phyloP scores from a whole-genome alignment of 169 alveolate species.

The Cryptosporidium ryanae region DNA sequence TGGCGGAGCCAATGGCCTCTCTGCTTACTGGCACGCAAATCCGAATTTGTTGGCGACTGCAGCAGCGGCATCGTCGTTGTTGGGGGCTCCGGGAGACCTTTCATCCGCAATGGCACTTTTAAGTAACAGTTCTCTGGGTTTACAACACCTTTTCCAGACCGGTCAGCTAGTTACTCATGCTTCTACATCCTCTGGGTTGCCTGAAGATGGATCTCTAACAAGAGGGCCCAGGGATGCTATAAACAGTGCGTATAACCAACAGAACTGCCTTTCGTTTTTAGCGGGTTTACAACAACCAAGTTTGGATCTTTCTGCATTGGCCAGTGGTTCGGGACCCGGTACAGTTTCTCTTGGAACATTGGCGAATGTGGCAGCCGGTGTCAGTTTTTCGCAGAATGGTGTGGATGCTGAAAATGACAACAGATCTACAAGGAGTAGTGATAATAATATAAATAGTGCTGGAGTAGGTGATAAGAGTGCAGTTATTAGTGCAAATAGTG shows the following conservation, averaged over 20 bases:
- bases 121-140: conserved; percentile 3
- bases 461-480: too few species aligned
- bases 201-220: conserved; percentile 26
- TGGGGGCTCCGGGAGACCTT: conserved; percentile 24
- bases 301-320: conserved; percentile 23
- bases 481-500: too few species aligned
- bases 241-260: not conserved
- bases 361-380: conserved; percentile 31
- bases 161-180: not conserved
- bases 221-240: not conserved
- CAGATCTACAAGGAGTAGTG: too few species aligned
- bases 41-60: conserved; percentile 30
- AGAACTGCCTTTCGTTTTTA: conserved; percentile 45
- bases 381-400: conserved; percentile 1
- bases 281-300: conserved; percentile 49
- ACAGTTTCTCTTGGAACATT: conserved; percentile 55
- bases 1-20: not conserved
- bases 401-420: too few species aligned
- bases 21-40: conserved; percentile 50
- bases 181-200: not conserved
- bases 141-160: conserved; percentile 34
- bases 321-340: conserved; percentile 29
- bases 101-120: conserved; percentile 45
- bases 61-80: conserved; percentile 39
- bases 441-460: too few species aligned